These are phyloP conservation scores for Oldenlandia corymbosa DNA, from an alignment of 257 asterid species.

Conservation along the genomic window DNA sequence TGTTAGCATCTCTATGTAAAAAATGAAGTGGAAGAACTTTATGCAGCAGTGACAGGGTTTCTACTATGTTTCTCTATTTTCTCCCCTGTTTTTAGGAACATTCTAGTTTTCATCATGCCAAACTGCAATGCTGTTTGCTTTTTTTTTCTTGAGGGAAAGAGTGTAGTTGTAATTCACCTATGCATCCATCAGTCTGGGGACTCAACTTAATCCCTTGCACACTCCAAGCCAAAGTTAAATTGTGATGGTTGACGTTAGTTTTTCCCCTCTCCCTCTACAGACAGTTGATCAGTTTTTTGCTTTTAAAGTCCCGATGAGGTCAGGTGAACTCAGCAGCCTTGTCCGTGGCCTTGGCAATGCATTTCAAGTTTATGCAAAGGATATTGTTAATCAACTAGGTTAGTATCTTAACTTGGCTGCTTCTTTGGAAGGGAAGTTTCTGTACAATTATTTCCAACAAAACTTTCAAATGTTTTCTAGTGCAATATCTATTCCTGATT, in stretches of 20 bases:
- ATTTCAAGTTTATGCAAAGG: slow-evolving; percentile 81
- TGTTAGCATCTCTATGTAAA: too few relatives aligned
- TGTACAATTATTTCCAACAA: not conserved
- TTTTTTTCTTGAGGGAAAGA: not conserved
- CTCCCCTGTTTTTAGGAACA: too few relatives aligned
- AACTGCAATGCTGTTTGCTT: not conserved
- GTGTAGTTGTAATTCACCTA: not conserved
- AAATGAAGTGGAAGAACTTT: too few relatives aligned
- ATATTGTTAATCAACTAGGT: slow-evolving; percentile 74
- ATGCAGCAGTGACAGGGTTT: too few relatives aligned
- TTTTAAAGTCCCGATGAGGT: slow-evolving; percentile 91
- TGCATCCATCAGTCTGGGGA: not conserved
- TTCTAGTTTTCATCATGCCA: not conserved
- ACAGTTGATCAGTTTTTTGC: slow-evolving; percentile 95
- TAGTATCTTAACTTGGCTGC: not conserved
- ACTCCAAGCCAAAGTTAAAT: not conserved
- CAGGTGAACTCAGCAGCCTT: slow-evolving; percentile 78
- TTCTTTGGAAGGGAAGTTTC: not conserved
- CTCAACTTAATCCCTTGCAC: not conserved
- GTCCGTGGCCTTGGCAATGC: slow-evolving; percentile 92
- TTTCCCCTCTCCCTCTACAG: slow-evolving; percentile 56
- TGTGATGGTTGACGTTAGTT: slow-evolving; percentile 3
- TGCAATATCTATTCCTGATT: not conserved
- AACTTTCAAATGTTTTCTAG: not conserved
- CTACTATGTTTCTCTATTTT: too few relatives aligned